Evolutionary conservation across 305 asterid genomes (phyloP).

Genomic region (Fraxinus velutina): DNA sequence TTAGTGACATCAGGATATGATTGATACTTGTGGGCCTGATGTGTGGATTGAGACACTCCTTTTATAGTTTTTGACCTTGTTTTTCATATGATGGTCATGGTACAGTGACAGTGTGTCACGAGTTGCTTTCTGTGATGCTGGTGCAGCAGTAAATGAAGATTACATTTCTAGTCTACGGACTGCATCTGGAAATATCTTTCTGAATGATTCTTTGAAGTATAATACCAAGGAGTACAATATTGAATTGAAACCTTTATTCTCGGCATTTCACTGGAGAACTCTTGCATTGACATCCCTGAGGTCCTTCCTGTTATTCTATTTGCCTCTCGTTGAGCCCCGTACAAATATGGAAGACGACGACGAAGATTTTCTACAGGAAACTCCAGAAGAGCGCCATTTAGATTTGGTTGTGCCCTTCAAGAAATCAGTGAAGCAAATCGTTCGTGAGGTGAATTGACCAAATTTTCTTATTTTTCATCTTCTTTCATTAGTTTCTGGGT

Average conservation of each 20-base stretch:
- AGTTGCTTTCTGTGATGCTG: conserved; percentile 71
- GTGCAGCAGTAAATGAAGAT: conserved; percentile 48
- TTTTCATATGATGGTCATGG: conserved; percentile 23
- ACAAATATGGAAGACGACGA: conserved; percentile 60
- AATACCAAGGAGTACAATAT: conserved; percentile 60
- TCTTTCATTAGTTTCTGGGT: not conserved
- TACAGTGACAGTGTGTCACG: conserved; percentile 44
- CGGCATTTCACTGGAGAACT: conserved; percentile 83
- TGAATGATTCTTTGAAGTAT: conserved; percentile 35
- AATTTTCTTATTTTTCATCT: not conserved
- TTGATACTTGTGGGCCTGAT: conserved; percentile 7
- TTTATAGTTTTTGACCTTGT: not conserved
- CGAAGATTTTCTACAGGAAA: conserved; percentile 62
- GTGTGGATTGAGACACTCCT: not conserved
- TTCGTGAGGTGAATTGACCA: conserved; percentile 57
- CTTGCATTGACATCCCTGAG: conserved; percentile 68
- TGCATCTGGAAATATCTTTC: conserved; percentile 40
- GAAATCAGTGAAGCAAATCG: conserved; percentile 80
- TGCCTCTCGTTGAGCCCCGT: conserved; percentile 83
- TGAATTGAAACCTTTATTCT: conserved; percentile 66
- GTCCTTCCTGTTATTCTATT: conserved; percentile 69
- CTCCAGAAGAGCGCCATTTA: conserved; percentile 38
- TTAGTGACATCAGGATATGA: not conserved
- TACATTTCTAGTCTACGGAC: conserved; percentile 33
- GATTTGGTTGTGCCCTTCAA: conserved; percentile 76